Evolutionary conservation across 768 basidiomycete species (phyloP).

Genomic region (Mycena chlorophos): DNA sequence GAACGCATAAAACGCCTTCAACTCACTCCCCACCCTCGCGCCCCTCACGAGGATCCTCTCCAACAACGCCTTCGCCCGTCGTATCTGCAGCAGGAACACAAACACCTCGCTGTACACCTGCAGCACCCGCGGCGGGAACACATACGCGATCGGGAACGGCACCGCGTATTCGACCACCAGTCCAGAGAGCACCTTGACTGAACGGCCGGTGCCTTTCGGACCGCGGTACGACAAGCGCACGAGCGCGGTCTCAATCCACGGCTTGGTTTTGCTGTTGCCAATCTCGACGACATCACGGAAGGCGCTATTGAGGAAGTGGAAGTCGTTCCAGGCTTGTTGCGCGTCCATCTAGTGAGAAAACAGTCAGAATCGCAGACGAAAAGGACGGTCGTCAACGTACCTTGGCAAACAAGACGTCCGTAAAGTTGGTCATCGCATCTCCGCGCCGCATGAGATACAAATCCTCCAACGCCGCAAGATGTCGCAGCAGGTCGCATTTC

Average conservation of each 20-base stretch:
- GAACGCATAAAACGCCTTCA: conserved; percentile 77
- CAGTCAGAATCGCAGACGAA: not conserved
- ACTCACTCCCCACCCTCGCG: conserved; percentile 40
- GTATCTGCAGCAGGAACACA: conserved; percentile 69
- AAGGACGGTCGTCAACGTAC: conserved; percentile 40
- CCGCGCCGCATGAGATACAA: conserved; percentile 75
- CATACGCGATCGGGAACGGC: conserved; percentile 79
- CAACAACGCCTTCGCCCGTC: conserved; percentile 68
- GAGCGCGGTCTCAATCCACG: conserved; percentile 67
- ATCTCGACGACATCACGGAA: conserved; percentile 65
- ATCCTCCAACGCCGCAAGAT: conserved; percentile 65
- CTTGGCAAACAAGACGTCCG: conserved; percentile 73
- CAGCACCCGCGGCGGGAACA: conserved; percentile 60
- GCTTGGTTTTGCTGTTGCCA: conserved; percentile 32
- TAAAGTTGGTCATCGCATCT: conserved; percentile 74
- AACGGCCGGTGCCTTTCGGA: conserved; percentile 41
- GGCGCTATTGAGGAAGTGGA: conserved; percentile 80
- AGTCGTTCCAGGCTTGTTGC: conserved; percentile 73
- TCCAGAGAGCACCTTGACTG: conserved; percentile 62
- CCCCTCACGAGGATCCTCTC: conserved; percentile 69
- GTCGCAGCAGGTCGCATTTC: conserved; percentile 65
- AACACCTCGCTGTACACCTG: conserved; percentile 68
- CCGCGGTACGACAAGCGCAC: conserved; percentile 72
- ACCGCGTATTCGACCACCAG: conserved; percentile 76
- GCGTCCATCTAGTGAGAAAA: conserved; percentile 61